Percentiles rank a stretch among this genome's conserved stretches.
These are phyloP conservation scores for Myxozyma neotropica DNA, from an alignment of 805 yeast genomes.

Conservation along the genomic window DNA sequence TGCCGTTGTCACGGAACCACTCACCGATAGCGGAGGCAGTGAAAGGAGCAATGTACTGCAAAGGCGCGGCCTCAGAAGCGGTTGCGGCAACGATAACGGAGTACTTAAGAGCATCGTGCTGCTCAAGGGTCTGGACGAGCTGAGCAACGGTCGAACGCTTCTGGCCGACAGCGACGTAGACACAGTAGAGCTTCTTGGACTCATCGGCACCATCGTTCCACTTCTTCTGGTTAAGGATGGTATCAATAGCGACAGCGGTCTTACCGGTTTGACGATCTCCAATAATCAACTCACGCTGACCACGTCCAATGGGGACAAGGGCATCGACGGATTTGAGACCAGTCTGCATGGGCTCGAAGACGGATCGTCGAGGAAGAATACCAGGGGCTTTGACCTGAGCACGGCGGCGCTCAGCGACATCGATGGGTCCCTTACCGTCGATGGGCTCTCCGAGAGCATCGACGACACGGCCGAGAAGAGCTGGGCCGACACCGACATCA, in stretches of 20 bases:
- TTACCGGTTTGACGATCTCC: slow-evolving; percentile 99
- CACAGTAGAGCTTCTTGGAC: slow-evolving; percentile 98
- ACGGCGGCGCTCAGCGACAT: slow-evolving; percentile 79
- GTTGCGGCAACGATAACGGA: slow-evolving; percentile 98
- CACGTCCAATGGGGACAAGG: slow-evolving; percentile 99
- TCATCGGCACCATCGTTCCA: slow-evolving; percentile 96
- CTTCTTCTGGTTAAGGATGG: slow-evolving; percentile 98
- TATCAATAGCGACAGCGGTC: slow-evolving; percentile 98
- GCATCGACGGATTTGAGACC: slow-evolving; percentile 99
- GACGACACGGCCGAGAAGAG: slow-evolving; percentile 97
- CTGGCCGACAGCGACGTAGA: slow-evolving; percentile 99
- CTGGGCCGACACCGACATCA: slow-evolving; percentile 99
- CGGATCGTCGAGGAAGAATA: slow-evolving; percentile 98
- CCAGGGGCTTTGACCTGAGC: slow-evolving; percentile 99
- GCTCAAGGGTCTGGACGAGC: slow-evolving; percentile 98
- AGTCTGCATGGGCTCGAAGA: slow-evolving; percentile 99
- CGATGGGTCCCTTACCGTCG: slow-evolving; percentile 99
- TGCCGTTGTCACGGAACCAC: slow-evolving; percentile 99
- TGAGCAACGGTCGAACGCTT: slow-evolving; percentile 99
- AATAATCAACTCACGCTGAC: slow-evolving; percentile 99
- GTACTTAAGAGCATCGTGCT: slow-evolving; percentile 96
- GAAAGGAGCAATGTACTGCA: slow-evolving; percentile 99
- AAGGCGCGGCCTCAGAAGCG: slow-evolving; percentile 99
- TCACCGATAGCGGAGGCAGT: slow-evolving; percentile 99
- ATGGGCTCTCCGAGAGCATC: slow-evolving; percentile 99